These are phyloP conservation scores for Apiotrichum sp. DNA, from an alignment of 1,284 basidiomycete species.

Conservation along the genomic window DNA sequence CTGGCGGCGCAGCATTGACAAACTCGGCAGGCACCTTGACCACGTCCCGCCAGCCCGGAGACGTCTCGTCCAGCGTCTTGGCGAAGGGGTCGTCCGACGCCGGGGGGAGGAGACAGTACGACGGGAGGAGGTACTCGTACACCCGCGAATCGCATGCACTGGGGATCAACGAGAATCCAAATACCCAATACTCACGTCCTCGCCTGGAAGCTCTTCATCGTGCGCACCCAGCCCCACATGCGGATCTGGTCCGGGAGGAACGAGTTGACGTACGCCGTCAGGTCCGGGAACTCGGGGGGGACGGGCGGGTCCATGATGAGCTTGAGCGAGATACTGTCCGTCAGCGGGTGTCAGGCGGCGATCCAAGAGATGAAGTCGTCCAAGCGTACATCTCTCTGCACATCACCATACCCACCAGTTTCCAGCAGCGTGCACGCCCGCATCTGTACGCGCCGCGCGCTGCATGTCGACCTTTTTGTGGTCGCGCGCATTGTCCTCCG, in stretches of 20 bases:
- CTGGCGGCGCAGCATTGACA: conserved; percentile 42
- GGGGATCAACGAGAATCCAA: background rate
- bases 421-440: conserved; percentile 94
- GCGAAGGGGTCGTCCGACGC: conserved; percentile 65
- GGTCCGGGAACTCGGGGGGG: conserved; percentile 52
- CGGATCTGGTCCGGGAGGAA: conserved; percentile 83
- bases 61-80: conserved; percentile 48
- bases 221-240: conserved; percentile 85
- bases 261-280: conserved; percentile 74
- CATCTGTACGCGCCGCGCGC: conserved; percentile 90
- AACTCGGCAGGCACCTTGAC: conserved; percentile 32
- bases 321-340: conserved; percentile 64
- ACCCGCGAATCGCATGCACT: conserved; percentile 78
- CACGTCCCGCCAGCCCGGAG: conserved; percentile 39
- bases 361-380: no score
- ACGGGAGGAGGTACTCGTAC: conserved; percentile 96
- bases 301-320: conserved; percentile 72
- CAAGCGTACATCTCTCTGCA: no score
- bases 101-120: conserved; percentile 88
- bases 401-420: conserved; percentile 52
- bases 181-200: conserved; percentile 56
- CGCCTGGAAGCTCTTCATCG: conserved; percentile 89
- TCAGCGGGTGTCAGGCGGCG: background rate
- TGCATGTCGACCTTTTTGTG: conserved; percentile 81
- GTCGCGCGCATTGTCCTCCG: conserved; percentile 84